These are phyloP conservation scores for Sequoiadendron giganteum DNA, from an alignment of 75 land plant species.

Conservation along the genomic window DNA sequence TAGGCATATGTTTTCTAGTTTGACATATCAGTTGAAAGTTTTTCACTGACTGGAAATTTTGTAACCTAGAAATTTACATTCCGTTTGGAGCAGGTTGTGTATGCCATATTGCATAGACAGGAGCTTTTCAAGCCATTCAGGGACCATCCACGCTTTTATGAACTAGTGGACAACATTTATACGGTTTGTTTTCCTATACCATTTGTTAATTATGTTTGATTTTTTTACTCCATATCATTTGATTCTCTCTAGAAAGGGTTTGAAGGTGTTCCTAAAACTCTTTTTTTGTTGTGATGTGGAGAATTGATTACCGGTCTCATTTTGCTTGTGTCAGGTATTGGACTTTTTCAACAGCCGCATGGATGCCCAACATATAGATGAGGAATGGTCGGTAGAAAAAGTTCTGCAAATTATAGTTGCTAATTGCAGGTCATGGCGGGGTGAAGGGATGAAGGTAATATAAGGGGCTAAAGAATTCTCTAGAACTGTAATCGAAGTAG, in stretches of 20 bases:
- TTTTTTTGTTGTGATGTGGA: not conserved
- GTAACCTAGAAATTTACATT: not conserved
- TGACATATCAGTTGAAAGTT: not conserved
- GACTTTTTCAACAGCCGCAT: constrained; percentile 86
- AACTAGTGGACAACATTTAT: constrained; percentile 80
- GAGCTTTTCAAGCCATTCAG: constrained; percentile 86
- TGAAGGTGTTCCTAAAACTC: not conserved
- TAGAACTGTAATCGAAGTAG: not conserved
- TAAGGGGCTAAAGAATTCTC: not conserved
- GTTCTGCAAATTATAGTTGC: constrained; percentile 72
- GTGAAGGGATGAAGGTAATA: constrained; percentile 87
- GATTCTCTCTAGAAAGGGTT: not conserved
- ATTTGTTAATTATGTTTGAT: not conserved
- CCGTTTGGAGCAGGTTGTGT: constrained; percentile 56
- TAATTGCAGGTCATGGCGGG: constrained; percentile 88
- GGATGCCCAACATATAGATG: constrained; percentile 68
- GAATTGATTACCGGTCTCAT: not conserved
- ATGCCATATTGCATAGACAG: constrained; percentile 86
- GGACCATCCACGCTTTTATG: constrained; percentile 81
- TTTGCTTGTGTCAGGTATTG: constrained; percentile 46
- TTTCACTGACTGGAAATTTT: not conserved
- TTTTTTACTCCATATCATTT: not conserved
- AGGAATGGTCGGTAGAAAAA: constrained; percentile 89
- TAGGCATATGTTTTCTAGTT: not conserved
- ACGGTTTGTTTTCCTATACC: constrained; percentile 38